Base-by-base conservation (phyloP, 192 early-diverging fungal genomes). In the Umbelopsis ramanniana region DNA sequence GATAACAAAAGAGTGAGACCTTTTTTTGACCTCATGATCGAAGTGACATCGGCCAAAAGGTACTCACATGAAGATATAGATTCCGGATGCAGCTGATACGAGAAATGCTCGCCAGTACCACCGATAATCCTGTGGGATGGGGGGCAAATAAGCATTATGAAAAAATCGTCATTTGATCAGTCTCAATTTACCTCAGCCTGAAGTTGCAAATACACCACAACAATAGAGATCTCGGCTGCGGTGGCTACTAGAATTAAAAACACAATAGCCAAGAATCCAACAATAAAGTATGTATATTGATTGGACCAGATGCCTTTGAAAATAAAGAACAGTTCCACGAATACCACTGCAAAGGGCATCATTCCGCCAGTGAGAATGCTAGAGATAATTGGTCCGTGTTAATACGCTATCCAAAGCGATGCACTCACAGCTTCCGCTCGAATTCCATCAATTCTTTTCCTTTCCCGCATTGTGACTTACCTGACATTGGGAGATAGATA, bases 81-180 rank as follows among this genome's bases (percentile, higher is more conserved):
- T 55, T 12, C 91, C 87, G 4, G 91, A 92, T 53, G 92, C 87
- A 0, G 88, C 93, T 15, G 88, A 84, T 15, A 91, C 90, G 38
- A 91, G 85, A 84, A 94, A 96, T 11, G 92, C 84, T 47, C 91
- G 77, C 95, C 95, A 97, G 93, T 93, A 95, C 92, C 94, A 95
- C 45, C 81, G 83, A 73, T 93, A 93, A 52, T 93, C 79, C 70
- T 89, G 43, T 74, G 70, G 71, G 72, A 70, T 67, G 81, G 69
- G 73, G 69, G 85, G 0, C n/a, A n/a, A n/a, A 83, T 80, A 75
- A 19, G 2, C 7, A 21, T 12, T 21, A 24, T 67, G 29, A 17
- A 35, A 26, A 29, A 21, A 37, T 12, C 12, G 6, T 29, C 21
- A 47, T 35, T 37, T 33, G 9, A 21, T 15, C 21, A 35, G 9